Evolutionary conservation across 352 stramenopile genomes (phyloP).

Genomic region (Globisporangium spinosum): DNA sequence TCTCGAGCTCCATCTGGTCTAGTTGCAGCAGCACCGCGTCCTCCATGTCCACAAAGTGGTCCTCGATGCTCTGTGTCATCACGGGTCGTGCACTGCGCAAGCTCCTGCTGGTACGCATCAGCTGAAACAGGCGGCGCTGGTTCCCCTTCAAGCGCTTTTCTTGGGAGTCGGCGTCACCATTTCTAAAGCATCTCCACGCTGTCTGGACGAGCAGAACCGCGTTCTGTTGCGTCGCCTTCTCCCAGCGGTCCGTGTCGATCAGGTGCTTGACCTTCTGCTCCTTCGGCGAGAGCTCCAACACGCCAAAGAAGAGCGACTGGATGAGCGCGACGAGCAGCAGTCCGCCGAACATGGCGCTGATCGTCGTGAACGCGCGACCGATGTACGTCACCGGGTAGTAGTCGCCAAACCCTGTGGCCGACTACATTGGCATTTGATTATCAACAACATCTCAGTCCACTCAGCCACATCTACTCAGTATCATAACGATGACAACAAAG

Average conservation of each 20-base stretch:
- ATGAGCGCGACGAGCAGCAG: slow-evolving; percentile 66
- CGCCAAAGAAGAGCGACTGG: slow-evolving; percentile 74
- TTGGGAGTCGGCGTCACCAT: not conserved
- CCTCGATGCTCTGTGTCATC: slow-evolving; percentile 11
- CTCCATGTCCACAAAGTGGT: slow-evolving; percentile 15
- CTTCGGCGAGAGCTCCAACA: slow-evolving; percentile 58
- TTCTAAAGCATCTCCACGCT: slow-evolving; percentile 28
- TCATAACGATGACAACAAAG: not conserved
- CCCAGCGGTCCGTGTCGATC: slow-evolving; percentile 59
- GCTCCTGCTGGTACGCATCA: slow-evolving; percentile 6
- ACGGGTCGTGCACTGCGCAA: slow-evolving; percentile 3
- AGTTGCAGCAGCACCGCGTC: slow-evolving; percentile 10
- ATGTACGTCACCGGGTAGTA: slow-evolving; percentile 71
- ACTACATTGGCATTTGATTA: slow-evolving; percentile 22
- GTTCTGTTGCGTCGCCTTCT: slow-evolving; percentile 39
- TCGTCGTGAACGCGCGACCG: slow-evolving; percentile 48
- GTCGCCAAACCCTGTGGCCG: slow-evolving; percentile 65
- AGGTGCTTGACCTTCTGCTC: slow-evolving; percentile 65
- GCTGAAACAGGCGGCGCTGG: slow-evolving; percentile 4
- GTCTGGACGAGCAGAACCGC: slow-evolving; percentile 43
- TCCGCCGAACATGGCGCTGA: slow-evolving; percentile 68
- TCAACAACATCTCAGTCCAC: not conserved
- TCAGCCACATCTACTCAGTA: not conserved
- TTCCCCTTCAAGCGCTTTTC: not conserved
- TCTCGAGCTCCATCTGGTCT: slow-evolving; percentile 15